Conservation (phyloP, 202 grass and related monocot species). For the Saccharum hybrid region DNA sequence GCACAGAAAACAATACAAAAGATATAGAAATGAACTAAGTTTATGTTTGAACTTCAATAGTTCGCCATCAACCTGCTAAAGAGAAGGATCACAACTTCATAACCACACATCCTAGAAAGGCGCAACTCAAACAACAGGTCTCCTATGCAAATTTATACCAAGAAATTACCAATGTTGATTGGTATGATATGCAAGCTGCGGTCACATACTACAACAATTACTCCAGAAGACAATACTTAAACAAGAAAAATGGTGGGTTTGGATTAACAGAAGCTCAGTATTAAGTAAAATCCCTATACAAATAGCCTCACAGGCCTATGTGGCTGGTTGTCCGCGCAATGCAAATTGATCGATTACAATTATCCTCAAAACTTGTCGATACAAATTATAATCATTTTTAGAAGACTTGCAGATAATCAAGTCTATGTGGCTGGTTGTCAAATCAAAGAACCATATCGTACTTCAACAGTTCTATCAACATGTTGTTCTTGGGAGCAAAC, state of each 20-base stretch:
- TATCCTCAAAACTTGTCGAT: neutral
- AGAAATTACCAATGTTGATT: neutral
- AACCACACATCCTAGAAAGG: neutral
- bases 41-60: neutral
- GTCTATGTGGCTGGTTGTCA: neutral
- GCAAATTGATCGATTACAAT: neutral
- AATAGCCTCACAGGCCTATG: neutral
- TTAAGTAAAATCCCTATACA: neutral
- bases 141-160: neutral
- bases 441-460: neutral
- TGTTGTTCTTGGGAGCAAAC: neutral
- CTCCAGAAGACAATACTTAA: neutral
- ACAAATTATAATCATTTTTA: neutral
- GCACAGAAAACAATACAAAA: neutral
- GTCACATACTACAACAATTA: neutral
- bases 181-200: neutral
- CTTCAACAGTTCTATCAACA: neutral
- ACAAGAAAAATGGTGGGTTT: neutral
- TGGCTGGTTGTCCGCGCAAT: neutral
- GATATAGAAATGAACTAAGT: neutral
- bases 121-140: neutral
- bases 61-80: neutral
- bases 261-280: neutral
- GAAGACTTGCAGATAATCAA: neutral
- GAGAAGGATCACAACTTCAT: neutral